phyloP scores from a whole-genome alignment of 331 rosid genomes.

The Dryas integrifolia region DNA sequence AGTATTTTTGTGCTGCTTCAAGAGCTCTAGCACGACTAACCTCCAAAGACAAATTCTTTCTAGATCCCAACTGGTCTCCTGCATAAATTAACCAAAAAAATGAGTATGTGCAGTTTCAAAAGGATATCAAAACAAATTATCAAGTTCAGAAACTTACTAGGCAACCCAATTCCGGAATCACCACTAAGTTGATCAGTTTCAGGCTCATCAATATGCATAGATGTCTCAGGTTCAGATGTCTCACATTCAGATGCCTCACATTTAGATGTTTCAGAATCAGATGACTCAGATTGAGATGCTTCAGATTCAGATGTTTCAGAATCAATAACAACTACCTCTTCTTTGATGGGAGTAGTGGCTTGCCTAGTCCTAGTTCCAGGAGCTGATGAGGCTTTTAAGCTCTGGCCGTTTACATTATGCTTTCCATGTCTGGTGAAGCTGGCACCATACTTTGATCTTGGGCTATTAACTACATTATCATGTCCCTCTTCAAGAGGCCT shows the following conservation, averaged over 20 bases:
- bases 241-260: too few species aligned
- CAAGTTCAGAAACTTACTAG: constrained; percentile 1
- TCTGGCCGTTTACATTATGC: not conserved
- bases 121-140: not conserved
- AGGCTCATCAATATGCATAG: not conserved
- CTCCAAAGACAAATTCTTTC: too few species aligned
- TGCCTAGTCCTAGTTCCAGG: not conserved
- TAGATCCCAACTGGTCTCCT: not conserved
- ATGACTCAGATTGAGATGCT: too few species aligned
- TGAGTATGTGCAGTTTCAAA: not conserved
- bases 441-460: not conserved
- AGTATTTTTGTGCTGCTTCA: constrained; percentile 4
- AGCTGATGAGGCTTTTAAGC: not conserved
- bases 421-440: not conserved
- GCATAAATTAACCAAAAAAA: not conserved
- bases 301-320: too few species aligned
- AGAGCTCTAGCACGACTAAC: not conserved
- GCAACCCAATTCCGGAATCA: not conserved
- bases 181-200: not conserved
- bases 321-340: too few species aligned
- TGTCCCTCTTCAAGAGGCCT: not conserved
- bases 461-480: not conserved
- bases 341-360: not conserved
- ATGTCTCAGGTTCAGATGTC: not conserved
- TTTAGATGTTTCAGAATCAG: too few species aligned